Conservation (phyloP, 2,329 filamentous ascomycete genomes). For the Neonectria faginata region DNA sequence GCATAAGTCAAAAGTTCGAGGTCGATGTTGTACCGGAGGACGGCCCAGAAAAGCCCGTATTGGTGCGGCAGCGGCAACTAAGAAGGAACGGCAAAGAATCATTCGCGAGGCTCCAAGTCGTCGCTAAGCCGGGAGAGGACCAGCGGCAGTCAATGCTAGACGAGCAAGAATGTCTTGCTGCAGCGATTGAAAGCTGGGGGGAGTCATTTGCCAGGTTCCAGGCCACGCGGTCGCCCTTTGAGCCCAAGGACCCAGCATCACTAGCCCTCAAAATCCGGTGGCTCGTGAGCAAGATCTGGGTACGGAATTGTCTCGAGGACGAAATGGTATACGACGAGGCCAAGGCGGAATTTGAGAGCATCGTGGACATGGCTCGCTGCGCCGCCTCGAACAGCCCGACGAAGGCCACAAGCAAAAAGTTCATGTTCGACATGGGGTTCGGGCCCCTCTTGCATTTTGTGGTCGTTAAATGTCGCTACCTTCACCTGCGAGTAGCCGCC, state of each 20-base stretch:
- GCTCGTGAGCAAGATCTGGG: constrained; percentile 51
- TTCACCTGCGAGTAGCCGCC: constrained; percentile 50
- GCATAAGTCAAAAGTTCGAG: constrained; percentile 23
- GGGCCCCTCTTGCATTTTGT: constrained; percentile 54
- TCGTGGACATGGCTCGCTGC: constrained; percentile 45
- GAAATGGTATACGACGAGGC: constrained; percentile 53
- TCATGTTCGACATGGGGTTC: constrained; percentile 57
- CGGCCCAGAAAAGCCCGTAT: no score
- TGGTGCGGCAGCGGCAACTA: no score
- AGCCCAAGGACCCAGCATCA: constrained; percentile 16
- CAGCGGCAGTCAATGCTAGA: constrained; percentile 34
- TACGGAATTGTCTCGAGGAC: constrained; percentile 43
- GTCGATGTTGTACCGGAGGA: background rate
- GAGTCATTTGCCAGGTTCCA: constrained; percentile 40
- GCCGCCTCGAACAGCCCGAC: constrained; percentile 24
- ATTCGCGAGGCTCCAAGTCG: constrained; percentile 35
- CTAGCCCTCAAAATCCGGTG: constrained; percentile 49
- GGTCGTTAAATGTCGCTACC: constrained; percentile 54
- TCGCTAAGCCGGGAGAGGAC: constrained; percentile 22
- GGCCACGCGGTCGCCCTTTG: constrained; percentile 8
- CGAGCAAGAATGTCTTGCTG: constrained; percentile 39
- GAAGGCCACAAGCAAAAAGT: constrained; percentile 41
- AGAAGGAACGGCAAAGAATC: constrained; percentile 28
- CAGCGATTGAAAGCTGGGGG: constrained; percentile 47
- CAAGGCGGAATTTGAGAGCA: constrained; percentile 45